A percentile compares a stretch with the other conserved stretches of the same genome.
Evolutionary conservation across 2,329 filamentous ascomycete species (phyloP).

Genomic region (Pyricularia sp.): DNA sequence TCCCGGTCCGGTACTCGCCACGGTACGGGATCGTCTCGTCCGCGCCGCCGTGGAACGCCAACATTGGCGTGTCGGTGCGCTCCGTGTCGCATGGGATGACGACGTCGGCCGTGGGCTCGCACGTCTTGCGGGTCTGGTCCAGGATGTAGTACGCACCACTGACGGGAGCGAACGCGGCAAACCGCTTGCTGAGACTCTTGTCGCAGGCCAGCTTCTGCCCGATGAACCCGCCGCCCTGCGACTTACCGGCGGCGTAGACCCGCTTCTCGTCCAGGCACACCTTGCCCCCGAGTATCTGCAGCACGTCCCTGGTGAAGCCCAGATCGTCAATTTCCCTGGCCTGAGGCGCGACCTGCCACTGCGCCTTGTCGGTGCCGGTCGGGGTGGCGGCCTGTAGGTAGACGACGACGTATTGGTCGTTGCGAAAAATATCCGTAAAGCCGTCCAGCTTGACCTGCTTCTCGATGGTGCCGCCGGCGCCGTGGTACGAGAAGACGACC

Average conservation of each 20-base stretch:
- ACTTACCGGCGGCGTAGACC: constrained; percentile 32
- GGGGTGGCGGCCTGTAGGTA: background rate
- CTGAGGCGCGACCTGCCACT: constrained; percentile 1
- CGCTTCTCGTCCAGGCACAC: constrained; percentile 27
- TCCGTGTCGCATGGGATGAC: constrained; percentile 24
- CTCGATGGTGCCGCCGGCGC: constrained; percentile 2
- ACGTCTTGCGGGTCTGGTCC: constrained; percentile 6
- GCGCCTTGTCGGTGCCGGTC: background rate
- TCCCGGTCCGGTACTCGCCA: constrained; percentile 27
- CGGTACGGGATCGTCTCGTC: constrained; percentile 32
- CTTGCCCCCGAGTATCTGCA: background rate
- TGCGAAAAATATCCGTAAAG: background rate
- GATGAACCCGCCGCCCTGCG: constrained; percentile 35
- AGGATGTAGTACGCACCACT: constrained; percentile 32
- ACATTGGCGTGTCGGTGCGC: constrained; percentile 26
- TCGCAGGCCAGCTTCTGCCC: constrained; percentile 29
- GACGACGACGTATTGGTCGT: background rate
- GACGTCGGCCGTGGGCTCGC: background rate
- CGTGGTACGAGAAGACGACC: background rate
- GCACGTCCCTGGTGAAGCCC: background rate
- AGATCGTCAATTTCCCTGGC: constrained; percentile 1
- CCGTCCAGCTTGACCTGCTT: constrained; percentile 2
- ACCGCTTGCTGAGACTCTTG: constrained; percentile 21
- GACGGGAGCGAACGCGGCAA: constrained; percentile 30
- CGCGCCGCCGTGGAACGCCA: constrained; percentile 34